Conservation (phyloP, 2,329 filamentous ascomycete genomes). For the Ceratocystis colombiana region DNA sequence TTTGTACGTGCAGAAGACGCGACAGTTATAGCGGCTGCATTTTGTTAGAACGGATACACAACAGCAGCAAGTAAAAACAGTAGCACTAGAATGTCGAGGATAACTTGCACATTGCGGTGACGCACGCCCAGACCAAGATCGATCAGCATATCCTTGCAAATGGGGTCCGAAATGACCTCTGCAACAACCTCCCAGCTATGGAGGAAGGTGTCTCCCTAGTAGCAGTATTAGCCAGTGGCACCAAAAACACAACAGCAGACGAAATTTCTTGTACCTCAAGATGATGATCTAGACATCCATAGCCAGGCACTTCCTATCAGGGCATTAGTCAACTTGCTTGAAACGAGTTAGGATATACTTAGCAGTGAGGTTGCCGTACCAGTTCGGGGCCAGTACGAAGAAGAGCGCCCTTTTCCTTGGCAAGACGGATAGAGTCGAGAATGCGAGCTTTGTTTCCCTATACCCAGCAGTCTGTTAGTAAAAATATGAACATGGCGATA, state of each 20-base stretch:
- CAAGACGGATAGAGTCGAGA: conserved; percentile 48
- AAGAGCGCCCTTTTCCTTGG: conserved; percentile 52
- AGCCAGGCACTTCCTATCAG: conserved; percentile 32
- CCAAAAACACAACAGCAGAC: neutral
- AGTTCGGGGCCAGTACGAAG: conserved; percentile 48
- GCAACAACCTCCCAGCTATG: conserved; percentile 32
- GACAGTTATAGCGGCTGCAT: conserved; percentile 34
- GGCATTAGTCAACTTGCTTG: conserved; percentile 14
- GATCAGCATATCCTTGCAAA: conserved; percentile 31
- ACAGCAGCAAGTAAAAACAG: neutral
- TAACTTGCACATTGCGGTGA: conserved; percentile 23
- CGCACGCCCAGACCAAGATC: conserved; percentile 32
- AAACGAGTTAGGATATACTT: neutral
- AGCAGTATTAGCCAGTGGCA: neutral
- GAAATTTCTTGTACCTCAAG: conserved; percentile 28
- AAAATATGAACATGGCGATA: neutral
- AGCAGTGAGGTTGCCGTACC: neutral
- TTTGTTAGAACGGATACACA: conserved; percentile 1
- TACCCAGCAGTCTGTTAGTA: neutral
- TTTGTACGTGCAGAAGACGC: conserved; percentile 33
- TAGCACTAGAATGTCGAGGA: neutral
- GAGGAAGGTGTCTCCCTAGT: conserved; percentile 31
- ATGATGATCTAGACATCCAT: conserved; percentile 33
- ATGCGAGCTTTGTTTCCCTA: conserved; percentile 53
- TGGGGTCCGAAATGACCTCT: conserved; percentile 31